Conservation (phyloP, 441 rosid species). For the Gossypium lobatum region DNA sequence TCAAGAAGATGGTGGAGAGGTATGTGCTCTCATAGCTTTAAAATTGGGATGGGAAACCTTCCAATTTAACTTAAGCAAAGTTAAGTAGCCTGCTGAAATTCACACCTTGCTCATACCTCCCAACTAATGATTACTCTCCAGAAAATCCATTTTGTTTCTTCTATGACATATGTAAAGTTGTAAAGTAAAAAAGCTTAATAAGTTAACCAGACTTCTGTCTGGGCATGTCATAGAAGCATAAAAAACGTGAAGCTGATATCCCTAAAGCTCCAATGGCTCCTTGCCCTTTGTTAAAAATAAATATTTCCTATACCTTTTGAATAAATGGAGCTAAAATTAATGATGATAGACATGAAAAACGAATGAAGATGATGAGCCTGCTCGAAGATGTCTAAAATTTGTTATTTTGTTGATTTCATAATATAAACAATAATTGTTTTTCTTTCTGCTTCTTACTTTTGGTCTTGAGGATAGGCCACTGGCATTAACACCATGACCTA, state of each 20-base stretch:
- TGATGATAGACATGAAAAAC: background rate
- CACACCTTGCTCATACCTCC: background rate
- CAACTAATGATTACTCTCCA: background rate
- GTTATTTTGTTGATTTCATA: background rate
- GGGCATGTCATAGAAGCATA: background rate
- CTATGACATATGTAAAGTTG: background rate
- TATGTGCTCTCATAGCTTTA: constrained; percentile 17
- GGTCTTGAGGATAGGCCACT: background rate
- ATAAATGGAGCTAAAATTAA: background rate
- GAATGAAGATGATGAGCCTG: background rate
- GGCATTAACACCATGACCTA: background rate
- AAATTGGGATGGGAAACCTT: background rate
- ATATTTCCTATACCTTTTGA: background rate
- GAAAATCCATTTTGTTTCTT: background rate
- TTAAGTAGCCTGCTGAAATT: constrained; percentile 4
- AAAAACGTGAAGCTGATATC: background rate
- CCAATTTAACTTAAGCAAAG: background rate
- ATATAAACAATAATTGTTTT: background rate
- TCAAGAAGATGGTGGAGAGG: constrained; percentile 90
- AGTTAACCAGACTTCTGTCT: background rate
- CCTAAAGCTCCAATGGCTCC: constrained; percentile 5
- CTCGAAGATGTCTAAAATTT: background rate
- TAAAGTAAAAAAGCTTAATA: background rate
- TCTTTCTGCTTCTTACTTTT: background rate
- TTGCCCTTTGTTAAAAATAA: background rate